These are phyloP conservation scores for Phytophthora agathidicida DNA, from an alignment of 352 stramenopile species.

Conservation along the genomic window DNA sequence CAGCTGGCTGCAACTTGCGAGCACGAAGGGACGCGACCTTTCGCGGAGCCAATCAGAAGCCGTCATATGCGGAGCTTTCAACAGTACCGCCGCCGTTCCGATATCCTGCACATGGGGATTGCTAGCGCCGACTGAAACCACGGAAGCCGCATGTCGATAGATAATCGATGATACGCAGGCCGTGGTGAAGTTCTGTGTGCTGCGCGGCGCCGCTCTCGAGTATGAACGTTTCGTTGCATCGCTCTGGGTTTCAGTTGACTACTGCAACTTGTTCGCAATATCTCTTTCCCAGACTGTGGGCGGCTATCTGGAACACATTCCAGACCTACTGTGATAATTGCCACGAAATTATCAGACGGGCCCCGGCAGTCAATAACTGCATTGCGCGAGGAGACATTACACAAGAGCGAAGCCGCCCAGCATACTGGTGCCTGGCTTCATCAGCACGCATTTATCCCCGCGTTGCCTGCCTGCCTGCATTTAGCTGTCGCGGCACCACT, in stretches of 20 bases:
- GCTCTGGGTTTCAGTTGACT: conserved; percentile 24
- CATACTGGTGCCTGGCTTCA: not conserved
- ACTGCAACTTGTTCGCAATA: conserved; percentile 25
- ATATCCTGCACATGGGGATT: no score
- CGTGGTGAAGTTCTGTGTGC: no score
- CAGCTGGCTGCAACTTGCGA: not conserved
- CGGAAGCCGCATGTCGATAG: no score
- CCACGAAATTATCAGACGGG: conserved; percentile 25
- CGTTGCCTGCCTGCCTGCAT: conserved; percentile 20
- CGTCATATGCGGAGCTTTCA: conserved; percentile 17
- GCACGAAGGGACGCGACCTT: conserved; percentile 26
- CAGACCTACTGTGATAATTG: conserved; percentile 22
- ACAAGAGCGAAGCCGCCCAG: no score
- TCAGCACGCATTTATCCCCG: conserved; percentile 7
- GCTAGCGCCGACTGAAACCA: no score
- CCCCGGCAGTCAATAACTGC: no score
- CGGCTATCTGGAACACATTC: conserved; percentile 18
- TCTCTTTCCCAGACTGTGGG: conserved; percentile 3
- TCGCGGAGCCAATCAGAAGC: conserved; percentile 27
- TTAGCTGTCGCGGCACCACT: conserved; percentile 14
- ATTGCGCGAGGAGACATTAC: no score
- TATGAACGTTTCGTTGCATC: no score
- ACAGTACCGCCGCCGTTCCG: no score
- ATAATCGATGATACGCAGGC: no score
- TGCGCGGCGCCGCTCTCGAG: no score